These are phyloP conservation scores for Cladosporium sp. DNA, from an alignment of 2,329 filamentous ascomycete species.

Conservation along the genomic window DNA sequence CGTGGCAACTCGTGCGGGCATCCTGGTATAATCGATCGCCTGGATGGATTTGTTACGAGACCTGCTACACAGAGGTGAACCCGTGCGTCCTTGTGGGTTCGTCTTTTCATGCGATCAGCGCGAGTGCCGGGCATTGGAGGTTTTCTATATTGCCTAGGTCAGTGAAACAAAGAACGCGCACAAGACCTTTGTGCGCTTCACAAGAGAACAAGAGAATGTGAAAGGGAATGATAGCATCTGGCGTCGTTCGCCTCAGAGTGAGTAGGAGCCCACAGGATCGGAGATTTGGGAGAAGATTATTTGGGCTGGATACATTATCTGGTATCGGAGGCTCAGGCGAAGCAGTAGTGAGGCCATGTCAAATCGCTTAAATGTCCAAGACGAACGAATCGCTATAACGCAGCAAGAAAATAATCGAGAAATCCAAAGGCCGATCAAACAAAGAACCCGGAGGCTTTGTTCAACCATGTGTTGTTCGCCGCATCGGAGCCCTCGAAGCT, in stretches of 20 bases:
- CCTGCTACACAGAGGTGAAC: too few species aligned
- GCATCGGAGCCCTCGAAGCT: neutral
- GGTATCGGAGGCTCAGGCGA: conserved; percentile 1
- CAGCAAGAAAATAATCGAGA: conserved; percentile 3
- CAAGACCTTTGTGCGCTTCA: neutral
- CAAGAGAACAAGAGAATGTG: neutral
- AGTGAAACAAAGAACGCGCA: neutral
- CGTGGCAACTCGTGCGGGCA: neutral
- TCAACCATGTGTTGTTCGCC: conserved; percentile 9
- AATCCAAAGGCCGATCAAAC: neutral
- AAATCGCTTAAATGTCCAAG: neutral
- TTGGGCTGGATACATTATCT: conserved; percentile 4
- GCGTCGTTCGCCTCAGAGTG: too few species aligned
- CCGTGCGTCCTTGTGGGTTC: too few species aligned
- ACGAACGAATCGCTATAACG: conserved; percentile 7
- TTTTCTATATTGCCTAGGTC: neutral
- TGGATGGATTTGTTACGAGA: too few species aligned
- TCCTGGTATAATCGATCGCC: neutral
- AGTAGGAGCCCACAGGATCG: neutral
- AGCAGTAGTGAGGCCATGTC: neutral
- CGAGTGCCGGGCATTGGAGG: too few species aligned
- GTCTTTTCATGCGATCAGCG: too few species aligned
- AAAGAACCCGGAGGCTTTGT: neutral
- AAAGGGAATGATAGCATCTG: neutral
- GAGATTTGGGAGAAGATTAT: neutral